These are phyloP conservation scores for Setaria italica DNA, from an alignment of 202 grass and related monocot species.

Conservation along the genomic window DNA sequence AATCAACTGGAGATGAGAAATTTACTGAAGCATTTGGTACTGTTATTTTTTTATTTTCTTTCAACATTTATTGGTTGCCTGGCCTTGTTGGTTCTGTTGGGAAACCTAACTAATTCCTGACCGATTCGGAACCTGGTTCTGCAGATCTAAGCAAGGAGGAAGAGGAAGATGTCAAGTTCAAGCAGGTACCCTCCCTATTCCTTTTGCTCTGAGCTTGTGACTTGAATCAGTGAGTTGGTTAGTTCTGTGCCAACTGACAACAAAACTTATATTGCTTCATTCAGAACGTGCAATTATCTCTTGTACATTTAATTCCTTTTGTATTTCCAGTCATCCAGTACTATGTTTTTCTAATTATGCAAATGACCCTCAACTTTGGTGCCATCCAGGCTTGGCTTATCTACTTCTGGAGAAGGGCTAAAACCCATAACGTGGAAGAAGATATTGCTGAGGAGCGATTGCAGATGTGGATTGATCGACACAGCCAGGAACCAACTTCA, in stretches of 20 bases:
- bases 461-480: slow-evolving; percentile 76
- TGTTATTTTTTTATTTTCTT: slow-evolving; percentile 14
- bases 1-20: slow-evolving; percentile 72
- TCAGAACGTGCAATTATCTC: not conserved
- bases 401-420: slow-evolving; percentile 95
- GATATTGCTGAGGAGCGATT: slow-evolving; percentile 84
- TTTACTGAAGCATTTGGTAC: slow-evolving; percentile 92
- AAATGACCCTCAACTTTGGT: slow-evolving; percentile 14
- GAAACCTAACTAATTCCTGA: slow-evolving; percentile 7
- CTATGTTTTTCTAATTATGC: not conserved
- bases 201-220: slow-evolving; percentile 7
- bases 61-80: not conserved
- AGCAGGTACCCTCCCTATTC: slow-evolving; percentile 59
- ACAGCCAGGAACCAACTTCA: slow-evolving; percentile 70
- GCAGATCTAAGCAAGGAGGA: slow-evolving; percentile 89
- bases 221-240: not conserved
- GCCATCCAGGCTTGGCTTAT: slow-evolving; percentile 72
- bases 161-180: slow-evolving; percentile 91
- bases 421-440: slow-evolving; percentile 73
- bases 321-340: not conserved
- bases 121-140: slow-evolving; percentile 40
- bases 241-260: not conserved
- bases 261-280: slow-evolving; percentile 17
- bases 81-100: not conserved
- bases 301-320: not conserved